Evolutionary conservation across 805 yeast genomes (phyloP), one percentile per base, ranked within the genome.

Genomic region (Komagataella populi): DNA sequence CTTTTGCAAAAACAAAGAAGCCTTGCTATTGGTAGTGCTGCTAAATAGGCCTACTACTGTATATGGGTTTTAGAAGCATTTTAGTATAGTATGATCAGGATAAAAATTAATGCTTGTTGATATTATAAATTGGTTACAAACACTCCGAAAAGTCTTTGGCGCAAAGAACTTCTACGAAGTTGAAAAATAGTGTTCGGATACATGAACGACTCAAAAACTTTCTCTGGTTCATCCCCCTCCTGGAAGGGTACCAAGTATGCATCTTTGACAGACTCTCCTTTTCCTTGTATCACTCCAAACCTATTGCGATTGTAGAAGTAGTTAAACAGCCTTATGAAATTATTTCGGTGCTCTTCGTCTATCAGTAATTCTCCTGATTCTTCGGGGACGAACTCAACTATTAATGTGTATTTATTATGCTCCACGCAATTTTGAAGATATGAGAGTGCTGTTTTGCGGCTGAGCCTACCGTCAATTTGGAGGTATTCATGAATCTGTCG

Each of bases 1-100:
- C 95, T 89, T 66, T 83, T 89, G 73, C 93, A 86, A 86, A 93
- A 91, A 84, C 97, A 95, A 82, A 88, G 87, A 78, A 86, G 89
- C 78, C 84, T 74, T 72, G 87, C 89, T 76, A 91, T 88, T 69
- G 87, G 85, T 80, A 90, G 88, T 82, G 95, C 95, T 74, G 83
- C 86, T 69, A 96, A 96, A 70, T 89, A 90, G 85, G 96, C 95
- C 76, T 84, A 83, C 78, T 52, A 53, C 16, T 14, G 23, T 45
- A 30, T 36, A 50, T 46, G 24, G 45, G 24, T 46, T 43, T n/a
- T 50, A 24, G 45, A 23, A 50, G 23, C 23, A 39, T 47, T 46
- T 46, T 45, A 45, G 30, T 23, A 23, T 49, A 49, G 39, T 22
- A 49, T 49, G 48, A 49, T 30, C 39, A 30, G 39, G 39, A 30